A percentile compares a stretch with the other conserved stretches of the same genome.
These are phyloP conservation scores for Plectranthus barbatus DNA, from an alignment of 257 asterid species.

Conservation along the genomic window DNA sequence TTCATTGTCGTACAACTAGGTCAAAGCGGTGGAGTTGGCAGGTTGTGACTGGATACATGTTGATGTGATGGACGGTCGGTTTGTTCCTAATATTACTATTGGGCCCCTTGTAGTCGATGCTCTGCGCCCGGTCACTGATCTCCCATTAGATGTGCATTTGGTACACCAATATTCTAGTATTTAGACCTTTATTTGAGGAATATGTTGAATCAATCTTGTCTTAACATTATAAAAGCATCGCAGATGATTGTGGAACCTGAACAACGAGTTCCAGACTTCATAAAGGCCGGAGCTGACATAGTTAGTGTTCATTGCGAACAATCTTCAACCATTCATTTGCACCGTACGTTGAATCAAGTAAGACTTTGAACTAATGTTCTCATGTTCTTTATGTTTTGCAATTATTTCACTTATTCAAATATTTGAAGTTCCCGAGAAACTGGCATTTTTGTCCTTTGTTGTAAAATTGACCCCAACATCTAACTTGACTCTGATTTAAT, in stretches of 20 bases:
- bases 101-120: conserved; percentile 95
- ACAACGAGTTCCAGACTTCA: conserved; percentile 93
- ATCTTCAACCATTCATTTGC: conserved; percentile 96
- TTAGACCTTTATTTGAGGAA: not conserved
- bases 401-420: too few species aligned
- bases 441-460: too few species aligned
- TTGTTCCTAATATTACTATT: conserved; percentile 95
- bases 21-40: conserved; percentile 94
- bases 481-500: not conserved
- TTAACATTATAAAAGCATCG: conserved; percentile 27
- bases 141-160: conserved; percentile 98
- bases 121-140: conserved; percentile 91
- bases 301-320: conserved; percentile 96
- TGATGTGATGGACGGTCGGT: conserved; percentile 99
- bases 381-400: not conserved
- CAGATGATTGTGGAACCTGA: conserved; percentile 99
- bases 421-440: too few species aligned
- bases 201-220: conserved; percentile 7
- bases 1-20: conserved; percentile 37
- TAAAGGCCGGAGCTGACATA: conserved; percentile 98
- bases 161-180: conserved; percentile 31
- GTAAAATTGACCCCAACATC: not conserved
- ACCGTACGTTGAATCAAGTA: conserved; percentile 87
- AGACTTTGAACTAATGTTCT: conserved; percentile 15
- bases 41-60: conserved; percentile 99